Base-by-base conservation (phyloP, 371 early-diverging fungal genomes). In the Mortierella sp. region DNA sequence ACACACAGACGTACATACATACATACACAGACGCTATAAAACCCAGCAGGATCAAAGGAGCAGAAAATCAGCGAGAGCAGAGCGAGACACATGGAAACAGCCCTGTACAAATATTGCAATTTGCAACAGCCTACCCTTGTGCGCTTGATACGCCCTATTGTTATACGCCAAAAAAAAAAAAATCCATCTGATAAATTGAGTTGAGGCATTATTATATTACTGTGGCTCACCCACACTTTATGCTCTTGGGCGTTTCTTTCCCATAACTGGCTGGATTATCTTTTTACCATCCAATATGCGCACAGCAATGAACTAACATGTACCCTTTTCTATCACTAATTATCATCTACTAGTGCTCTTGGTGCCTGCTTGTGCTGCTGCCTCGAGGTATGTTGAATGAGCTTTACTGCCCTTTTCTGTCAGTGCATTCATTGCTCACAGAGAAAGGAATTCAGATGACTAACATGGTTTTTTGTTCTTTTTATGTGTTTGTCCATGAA, bases 321-420 rank as follows among this genome's bases (percentile, higher is more conserved):
- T 49, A 14, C 37, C 28, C 54, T n/a, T 54, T 24, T 43, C 22
- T 45, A 11, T 43, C 40, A 55, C 51, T 51, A 3, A 20, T 26
- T 37, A 60, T 60, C 10, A 37, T 32, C 26, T 60, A 22, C 14
- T 77, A 77, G 78, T 57, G 78, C 78, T 64, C 78, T 78, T 30
- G 78, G 78, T 66, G 78, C 78, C 62, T 78, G 78, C 70, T 78
- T 78, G 73, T 78, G 78, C 78, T 78, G 78, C 73, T 78, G 78
- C 69, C 73, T 78, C 32, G 78, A 78, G 16, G 70, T 59, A 61
- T 62, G 65, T 49, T 26, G 51, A 20, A 54, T 30, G 30, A 30
- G 4, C 30, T 30, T 30, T 45, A 40, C 28, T 49, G 5, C 4
- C 18, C 11, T 4, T 20, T 61, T 39, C 37, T 61, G 1, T 22